These are phyloP conservation scores for Salvia sclarea DNA, from an alignment of 305 asterid genomes.

Conservation along the genomic window DNA sequence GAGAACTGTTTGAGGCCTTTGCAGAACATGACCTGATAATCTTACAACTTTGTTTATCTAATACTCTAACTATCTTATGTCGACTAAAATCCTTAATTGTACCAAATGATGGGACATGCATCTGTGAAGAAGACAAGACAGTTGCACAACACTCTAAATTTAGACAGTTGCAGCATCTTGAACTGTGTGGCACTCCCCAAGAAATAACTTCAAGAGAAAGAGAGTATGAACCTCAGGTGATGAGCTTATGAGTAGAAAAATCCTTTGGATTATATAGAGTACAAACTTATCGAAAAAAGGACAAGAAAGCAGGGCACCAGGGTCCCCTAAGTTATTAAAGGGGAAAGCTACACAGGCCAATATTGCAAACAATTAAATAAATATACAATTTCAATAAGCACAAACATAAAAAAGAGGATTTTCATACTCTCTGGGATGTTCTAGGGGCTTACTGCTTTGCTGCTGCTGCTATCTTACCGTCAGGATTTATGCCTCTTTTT, in stretches of 20 bases:
- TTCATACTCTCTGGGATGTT: conserved; percentile 52
- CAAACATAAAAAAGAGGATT: conserved; percentile 29
- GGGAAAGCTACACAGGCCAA: conserved; percentile 17
- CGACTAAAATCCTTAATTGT: background rate
- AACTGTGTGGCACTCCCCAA: background rate
- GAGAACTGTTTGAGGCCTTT: conserved; percentile 1
- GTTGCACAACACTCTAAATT: background rate
- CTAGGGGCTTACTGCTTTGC: conserved; percentile 92
- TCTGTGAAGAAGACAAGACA: conserved; percentile 2
- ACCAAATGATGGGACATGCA: background rate
- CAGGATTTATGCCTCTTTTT: conserved; percentile 90
- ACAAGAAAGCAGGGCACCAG: background rate
- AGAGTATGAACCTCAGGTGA: background rate
- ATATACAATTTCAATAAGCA: conserved; percentile 23
- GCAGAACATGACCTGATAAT: background rate
- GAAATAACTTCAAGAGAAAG: background rate
- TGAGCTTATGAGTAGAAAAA: background rate
- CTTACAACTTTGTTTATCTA: background rate
- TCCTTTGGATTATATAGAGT: background rate
- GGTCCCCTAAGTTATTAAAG: conserved; percentile 6
- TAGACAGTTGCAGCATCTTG: background rate
- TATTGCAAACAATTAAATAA: background rate
- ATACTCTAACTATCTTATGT: background rate
- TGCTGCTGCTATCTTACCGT: conserved; percentile 81
- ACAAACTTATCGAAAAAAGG: conserved; percentile 13